These are phyloP conservation scores for Geotrichum fermentans DNA, from an alignment of 1,139 yeast genomes.

Conservation along the genomic window DNA sequence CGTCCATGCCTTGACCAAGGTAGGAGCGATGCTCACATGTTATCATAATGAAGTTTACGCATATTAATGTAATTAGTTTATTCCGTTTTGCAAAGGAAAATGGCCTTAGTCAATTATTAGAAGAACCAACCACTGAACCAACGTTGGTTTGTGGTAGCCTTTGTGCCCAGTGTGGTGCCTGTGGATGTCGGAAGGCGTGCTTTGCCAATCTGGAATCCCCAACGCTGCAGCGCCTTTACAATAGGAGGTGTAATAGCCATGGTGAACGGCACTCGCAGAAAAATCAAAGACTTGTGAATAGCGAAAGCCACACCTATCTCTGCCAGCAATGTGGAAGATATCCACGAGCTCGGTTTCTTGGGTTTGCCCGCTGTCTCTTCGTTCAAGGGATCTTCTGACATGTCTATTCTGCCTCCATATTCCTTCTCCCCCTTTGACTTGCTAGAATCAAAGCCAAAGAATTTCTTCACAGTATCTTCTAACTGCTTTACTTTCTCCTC, in stretches of 20 bases:
- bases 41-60: too few species aligned
- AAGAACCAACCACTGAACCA: conserved; percentile 19
- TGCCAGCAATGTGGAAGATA: conserved; percentile 42
- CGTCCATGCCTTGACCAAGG: too few species aligned
- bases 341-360: neutral
- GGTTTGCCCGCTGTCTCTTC: neutral
- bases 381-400: neutral
- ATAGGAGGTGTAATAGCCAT: conserved; percentile 88
- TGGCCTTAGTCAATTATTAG: too few species aligned
- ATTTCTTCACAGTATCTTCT: conserved; percentile 10
- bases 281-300: conserved; percentile 73
- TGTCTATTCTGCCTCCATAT: neutral
- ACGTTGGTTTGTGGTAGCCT: conserved; percentile 13
- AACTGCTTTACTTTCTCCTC: conserved; percentile 15
- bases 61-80: neutral
- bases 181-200: conserved; percentile 39
- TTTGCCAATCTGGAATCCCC: conserved; percentile 79
- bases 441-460: conserved; percentile 8
- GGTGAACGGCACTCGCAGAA: conserved; percentile 80
- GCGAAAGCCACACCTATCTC: conserved; percentile 92
- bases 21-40: too few species aligned
- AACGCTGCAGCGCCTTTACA: conserved; percentile 56
- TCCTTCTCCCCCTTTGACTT: conserved; percentile 15
- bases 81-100: too few species aligned
- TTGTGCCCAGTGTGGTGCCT: conserved; percentile 11